Base-by-base conservation (phyloP, 257 asterid species). In the Solanum peruvianum region DNA sequence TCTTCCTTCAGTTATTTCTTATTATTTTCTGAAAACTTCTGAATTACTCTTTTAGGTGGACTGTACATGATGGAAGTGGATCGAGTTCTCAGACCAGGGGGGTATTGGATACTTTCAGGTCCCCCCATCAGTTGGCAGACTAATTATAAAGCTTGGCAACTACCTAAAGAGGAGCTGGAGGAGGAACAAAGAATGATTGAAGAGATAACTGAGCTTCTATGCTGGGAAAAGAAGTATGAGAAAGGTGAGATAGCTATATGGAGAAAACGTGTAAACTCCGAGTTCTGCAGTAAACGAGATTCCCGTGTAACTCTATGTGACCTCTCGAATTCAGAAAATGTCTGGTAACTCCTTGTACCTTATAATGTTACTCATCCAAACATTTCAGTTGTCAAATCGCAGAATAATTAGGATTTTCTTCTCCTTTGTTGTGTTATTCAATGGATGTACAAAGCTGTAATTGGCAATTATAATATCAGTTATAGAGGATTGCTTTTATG, bases 71-170 rank as follows among this genome's bases (percentile, higher is more conserved):
- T 80, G 89, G 93, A 91, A 85, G 83, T 91, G 47, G 91, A 91
- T 82, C 86, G 93, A 84, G 93, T 91, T 83, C 89, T 91, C 58
- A 89, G 93, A 86, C 91, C 93, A 3, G 91, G 93, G 35, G 93
- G 93, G 67, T 91, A 91, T 87, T 91, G 93, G 93, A 85, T 91
- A 84, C 91, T 91, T 80, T 91, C 93, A 10, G 93, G 93, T 66
- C 92, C 93, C 85, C 93, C 93, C 20, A 89, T 91, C 66, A 87
- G 83, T 89, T 91, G 93, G 93, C 87, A 86, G 86, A 89, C 78
- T 42, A 86, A 62, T 85, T 70, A 87, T 88, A 82, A 88, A 85
- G 87, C 89, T 45, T 91, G 92, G 93, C 31, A 88, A 44, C 90
- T 86, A 12, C 77, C 91, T 9, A 85, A 87, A 88, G 91, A 89